Base-by-base conservation (phyloP, 768 basidiomycete genomes). In the Inosperma sp. region DNA sequence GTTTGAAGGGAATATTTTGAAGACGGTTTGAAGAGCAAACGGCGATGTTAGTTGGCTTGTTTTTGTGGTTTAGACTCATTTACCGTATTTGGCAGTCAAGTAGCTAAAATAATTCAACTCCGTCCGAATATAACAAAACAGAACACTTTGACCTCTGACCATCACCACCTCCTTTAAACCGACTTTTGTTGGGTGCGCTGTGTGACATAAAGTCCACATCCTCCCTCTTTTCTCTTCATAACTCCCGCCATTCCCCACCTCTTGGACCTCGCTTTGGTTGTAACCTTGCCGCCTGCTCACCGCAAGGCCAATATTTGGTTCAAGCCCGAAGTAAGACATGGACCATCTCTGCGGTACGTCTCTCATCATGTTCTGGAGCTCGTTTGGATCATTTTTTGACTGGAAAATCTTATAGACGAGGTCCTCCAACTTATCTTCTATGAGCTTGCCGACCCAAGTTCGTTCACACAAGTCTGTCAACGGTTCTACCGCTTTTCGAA, bases 361-460 rank as follows among this genome's bases (percentile, higher is more conserved):
- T 55, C 26, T 49, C 30, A 44, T 36, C 56, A 42, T 52, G 45
- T 27, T 30, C 50, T 41, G 13, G 14, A 23, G 29, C 26, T 13
- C 25, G 14, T 42, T 12, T 19, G 43, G 4, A 8, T 12, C 35
- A 9, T 12, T 30, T 52, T 39, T 45, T 56, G 33, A 48, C 53
- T 59, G 25, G 49, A 55, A 30, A 58, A 26, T 45, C 50, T 44
- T 49, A 26, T 58, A 77, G 76, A 77, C 60, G 87, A 90, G 70
- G 71, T 90, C 56, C 69, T 90, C 33, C 83, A 85, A 64, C 68
- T 86, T 55, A 75, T 90, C 63, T 78, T 89, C 65, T 85, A 81
- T 68, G 81, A 86, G 61, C 77, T 88, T 48, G 68, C 74, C 57
- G 80, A 84, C 66, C 87, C 87, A 31, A 73, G 74, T 42, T 63